Percentiles rank a stretch among this genome's conserved stretches.
These are phyloP conservation scores for Lactarius deliciosus DNA, from an alignment of 768 basidiomycete species.

Conservation along the genomic window DNA sequence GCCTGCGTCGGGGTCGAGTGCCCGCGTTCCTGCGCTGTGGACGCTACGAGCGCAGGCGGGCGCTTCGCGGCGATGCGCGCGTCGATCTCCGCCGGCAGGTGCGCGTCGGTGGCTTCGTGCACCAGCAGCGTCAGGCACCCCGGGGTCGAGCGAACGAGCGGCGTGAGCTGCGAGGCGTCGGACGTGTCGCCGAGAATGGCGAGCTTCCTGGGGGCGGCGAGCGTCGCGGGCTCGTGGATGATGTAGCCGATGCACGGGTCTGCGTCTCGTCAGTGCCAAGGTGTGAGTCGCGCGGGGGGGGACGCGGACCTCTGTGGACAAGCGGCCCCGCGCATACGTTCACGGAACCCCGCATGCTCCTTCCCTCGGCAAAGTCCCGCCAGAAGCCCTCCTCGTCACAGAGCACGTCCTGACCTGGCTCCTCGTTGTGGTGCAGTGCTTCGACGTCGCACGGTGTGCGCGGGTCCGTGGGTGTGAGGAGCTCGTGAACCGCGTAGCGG, in stretches of 20 bases:
- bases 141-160: conserved; percentile 39
- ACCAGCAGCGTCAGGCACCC: conserved; percentile 56
- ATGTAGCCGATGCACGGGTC: conserved; percentile 82
- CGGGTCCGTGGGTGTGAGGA: conserved; percentile 57
- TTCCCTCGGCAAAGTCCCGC: conserved; percentile 49
- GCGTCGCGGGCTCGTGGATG: conserved; percentile 52
- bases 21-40: conserved; percentile 52
- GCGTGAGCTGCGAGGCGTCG: conserved; percentile 59
- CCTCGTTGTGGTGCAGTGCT: conserved; percentile 62
- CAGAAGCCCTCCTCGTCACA: conserved; percentile 62
- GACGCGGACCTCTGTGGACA: conserved; percentile 61
- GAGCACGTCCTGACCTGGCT: conserved; percentile 57
- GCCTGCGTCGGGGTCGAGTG: conserved; percentile 82
- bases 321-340: conserved; percentile 76
- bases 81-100: conserved; percentile 58
- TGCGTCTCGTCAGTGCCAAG: conserved; percentile 32
- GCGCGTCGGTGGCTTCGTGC: conserved; percentile 84
- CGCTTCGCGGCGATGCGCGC: conserved; percentile 44
- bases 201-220: conserved; percentile 53
- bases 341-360: conserved; percentile 44
- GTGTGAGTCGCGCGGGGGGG: neutral
- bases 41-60: conserved; percentile 40
- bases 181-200: conserved; percentile 78
- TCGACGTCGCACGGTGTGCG: conserved; percentile 50
- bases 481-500: conserved; percentile 75